Percentiles rank a stretch among this genome's conserved stretches.
Conservation (phyloP, 768 basidiomycete species). For the Russula emetica region DNA sequence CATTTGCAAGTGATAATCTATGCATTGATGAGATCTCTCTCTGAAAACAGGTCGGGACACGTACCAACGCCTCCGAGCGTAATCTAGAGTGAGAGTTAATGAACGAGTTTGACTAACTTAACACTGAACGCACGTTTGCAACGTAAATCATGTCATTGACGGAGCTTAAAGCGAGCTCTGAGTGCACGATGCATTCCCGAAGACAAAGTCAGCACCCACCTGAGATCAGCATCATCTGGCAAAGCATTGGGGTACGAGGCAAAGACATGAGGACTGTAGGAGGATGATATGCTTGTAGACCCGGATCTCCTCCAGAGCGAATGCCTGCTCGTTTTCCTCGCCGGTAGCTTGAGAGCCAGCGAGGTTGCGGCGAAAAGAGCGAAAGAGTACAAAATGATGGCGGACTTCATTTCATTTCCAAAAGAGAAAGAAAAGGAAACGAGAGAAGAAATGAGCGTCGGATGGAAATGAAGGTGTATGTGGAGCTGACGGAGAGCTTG, state of each 20-base stretch:
- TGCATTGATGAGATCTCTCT: slow-evolving; percentile 1
- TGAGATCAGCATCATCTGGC: slow-evolving; percentile 34
- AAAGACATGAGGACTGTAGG: slow-evolving; percentile 33
- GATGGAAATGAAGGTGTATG: slow-evolving; percentile 22
- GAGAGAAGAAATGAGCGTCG: slow-evolving; percentile 29
- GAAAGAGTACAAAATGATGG: slow-evolving; percentile 38
- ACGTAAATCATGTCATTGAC: slow-evolving; percentile 76
- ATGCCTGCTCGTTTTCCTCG: slow-evolving; percentile 44
- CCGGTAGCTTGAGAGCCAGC: slow-evolving; percentile 45
- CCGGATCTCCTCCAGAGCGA: slow-evolving; percentile 39
- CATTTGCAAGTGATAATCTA: slow-evolving; percentile 71
- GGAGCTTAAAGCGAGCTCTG: slow-evolving; percentile 42
- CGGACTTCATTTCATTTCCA: slow-evolving; percentile 51
- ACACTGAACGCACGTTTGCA: slow-evolving; percentile 54
- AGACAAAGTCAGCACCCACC: slow-evolving; percentile 36
- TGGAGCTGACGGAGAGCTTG: too few relatives aligned
- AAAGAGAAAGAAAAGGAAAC: slow-evolving; percentile 27
- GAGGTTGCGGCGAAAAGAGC: slow-evolving; percentile 38
- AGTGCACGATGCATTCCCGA: background rate
- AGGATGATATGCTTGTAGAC: slow-evolving; percentile 26
- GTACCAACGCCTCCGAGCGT: slow-evolving; percentile 59
- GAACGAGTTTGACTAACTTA: background rate
- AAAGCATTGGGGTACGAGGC: slow-evolving; percentile 31
- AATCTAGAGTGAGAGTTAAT: slow-evolving; percentile 43
- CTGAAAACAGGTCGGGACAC: slow-evolving; percentile 28